phyloP scores from a whole-genome alignment of 2,329 filamentous ascomycete genomes.

The Sarocladiaceae sp. region DNA sequence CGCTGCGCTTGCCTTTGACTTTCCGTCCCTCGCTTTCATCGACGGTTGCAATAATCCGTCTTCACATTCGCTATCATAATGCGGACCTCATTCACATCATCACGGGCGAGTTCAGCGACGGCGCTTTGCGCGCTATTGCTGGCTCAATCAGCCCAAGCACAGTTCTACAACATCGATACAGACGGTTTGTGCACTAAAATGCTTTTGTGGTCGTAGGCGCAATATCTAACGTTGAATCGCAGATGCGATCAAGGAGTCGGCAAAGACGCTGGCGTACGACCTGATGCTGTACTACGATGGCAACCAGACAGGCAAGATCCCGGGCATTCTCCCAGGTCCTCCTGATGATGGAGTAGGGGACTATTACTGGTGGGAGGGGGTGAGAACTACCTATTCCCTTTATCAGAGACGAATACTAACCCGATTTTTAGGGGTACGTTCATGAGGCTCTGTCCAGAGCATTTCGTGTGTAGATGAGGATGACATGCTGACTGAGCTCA shows the following conservation, averaged over 20 bases:
- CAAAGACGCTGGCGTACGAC: slow-evolving; percentile 45
- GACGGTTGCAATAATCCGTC: not conserved
- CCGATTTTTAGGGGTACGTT: too few species aligned
- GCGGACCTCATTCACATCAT: not conserved
- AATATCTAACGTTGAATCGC: not conserved
- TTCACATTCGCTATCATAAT: not conserved
- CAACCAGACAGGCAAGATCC: slow-evolving; percentile 45
- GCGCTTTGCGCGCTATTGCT: slow-evolving; percentile 5
- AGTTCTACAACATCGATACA: slow-evolving; percentile 6
- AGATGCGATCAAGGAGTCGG: slow-evolving; percentile 23
- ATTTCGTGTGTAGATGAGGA: too few species aligned
- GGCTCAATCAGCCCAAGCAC: slow-evolving; percentile 2
- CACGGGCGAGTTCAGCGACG: not conserved
- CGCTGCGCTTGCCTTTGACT: not conserved
- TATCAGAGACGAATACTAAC: too few species aligned
- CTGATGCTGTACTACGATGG: slow-evolving; percentile 48
- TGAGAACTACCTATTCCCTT: not conserved
- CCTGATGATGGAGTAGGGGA: slow-evolving; percentile 29
- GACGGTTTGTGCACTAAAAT: not conserved
- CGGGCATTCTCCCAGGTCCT: slow-evolving; percentile 54
- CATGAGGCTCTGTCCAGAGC: too few species aligned
- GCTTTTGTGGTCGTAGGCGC: not conserved
- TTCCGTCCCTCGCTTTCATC: not conserved
- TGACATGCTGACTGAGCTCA: too few species aligned
- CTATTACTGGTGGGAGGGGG: slow-evolving; percentile 10